phyloP scores from a whole-genome alignment of 257 asterid genomes.

The Solanum clarkiae region DNA sequence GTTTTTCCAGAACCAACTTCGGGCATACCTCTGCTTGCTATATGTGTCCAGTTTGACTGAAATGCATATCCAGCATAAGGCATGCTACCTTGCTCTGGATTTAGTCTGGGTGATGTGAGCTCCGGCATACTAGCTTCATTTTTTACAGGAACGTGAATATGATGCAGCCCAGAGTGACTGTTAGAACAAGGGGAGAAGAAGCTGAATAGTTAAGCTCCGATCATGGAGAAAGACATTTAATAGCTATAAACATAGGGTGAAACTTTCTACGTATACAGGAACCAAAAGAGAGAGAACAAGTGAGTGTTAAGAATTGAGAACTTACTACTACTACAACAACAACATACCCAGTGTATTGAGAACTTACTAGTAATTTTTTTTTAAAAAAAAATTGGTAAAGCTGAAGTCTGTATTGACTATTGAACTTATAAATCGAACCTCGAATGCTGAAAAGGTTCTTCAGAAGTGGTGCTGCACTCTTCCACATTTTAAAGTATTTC shows the following conservation, averaged over 20 bases:
- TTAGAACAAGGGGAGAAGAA: slow-evolving; percentile 6
- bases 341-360: not conserved
- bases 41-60: slow-evolving; percentile 50
- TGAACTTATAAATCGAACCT: not conserved
- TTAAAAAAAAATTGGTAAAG: not conserved
- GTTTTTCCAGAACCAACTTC: slow-evolving; percentile 30
- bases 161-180: slow-evolving; percentile 50
- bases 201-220: slow-evolving; percentile 6
- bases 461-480: not conserved
- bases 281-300: not conserved
- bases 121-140: slow-evolving; percentile 37
- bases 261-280: not conserved
- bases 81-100: slow-evolving; percentile 47
- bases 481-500: not conserved
- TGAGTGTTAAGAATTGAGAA: not conserved
- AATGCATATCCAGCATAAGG: slow-evolving; percentile 35
- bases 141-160: slow-evolving; percentile 24
- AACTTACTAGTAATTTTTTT: not conserved
- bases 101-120: slow-evolving; percentile 62
- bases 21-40: slow-evolving; percentile 26
- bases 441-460: not conserved
- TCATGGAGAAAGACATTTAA: not conserved
- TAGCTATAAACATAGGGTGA: not conserved
- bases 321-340: not conserved
- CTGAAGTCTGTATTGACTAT: not conserved